These are phyloP conservation scores for Euphrasia arctica DNA, from an alignment of 305 asterid genomes.

Conservation along the genomic window DNA sequence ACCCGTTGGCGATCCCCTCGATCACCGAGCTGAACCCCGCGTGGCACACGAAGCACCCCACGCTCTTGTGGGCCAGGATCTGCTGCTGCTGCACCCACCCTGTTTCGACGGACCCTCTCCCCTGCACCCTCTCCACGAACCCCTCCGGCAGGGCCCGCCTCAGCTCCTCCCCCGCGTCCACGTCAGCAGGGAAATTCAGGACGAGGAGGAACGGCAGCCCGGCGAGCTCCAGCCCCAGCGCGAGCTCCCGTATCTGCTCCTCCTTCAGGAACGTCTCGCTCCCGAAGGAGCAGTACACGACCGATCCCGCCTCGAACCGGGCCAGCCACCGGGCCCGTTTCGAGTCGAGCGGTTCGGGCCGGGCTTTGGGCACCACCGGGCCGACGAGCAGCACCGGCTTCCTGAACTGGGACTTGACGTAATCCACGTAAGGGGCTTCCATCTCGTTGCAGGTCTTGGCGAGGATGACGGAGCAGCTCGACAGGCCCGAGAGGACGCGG, in stretches of 20 bases:
- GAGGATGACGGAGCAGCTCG: slow-evolving; percentile 39
- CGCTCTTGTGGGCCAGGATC: slow-evolving; percentile 43
- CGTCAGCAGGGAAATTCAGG: slow-evolving; percentile 34
- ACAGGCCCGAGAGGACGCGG: slow-evolving; percentile 40
- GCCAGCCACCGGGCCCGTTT: slow-evolving; percentile 39
- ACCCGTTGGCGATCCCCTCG: slow-evolving; percentile 42
- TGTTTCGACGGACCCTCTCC: slow-evolving; percentile 35
- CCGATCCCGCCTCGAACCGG: slow-evolving; percentile 32
- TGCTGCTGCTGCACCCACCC: slow-evolving; percentile 71
- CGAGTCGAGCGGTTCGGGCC: slow-evolving; percentile 28
- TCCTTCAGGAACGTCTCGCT: slow-evolving; percentile 49
- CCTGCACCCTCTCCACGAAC: slow-evolving; percentile 34
- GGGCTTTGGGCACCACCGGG: slow-evolving; percentile 39
- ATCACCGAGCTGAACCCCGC: slow-evolving; percentile 55
- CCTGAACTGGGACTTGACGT: slow-evolving; percentile 39
- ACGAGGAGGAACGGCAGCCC: slow-evolving; percentile 45
- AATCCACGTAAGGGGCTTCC: slow-evolving; percentile 46
- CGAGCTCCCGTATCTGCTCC: slow-evolving; percentile 38
- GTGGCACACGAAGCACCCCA: slow-evolving; percentile 50
- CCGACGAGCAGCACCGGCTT: slow-evolving; percentile 46
- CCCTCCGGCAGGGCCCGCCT: slow-evolving; percentile 46
- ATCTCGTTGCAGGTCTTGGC: slow-evolving; percentile 47
- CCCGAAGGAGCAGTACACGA: slow-evolving; percentile 50
- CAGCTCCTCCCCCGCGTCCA: slow-evolving; percentile 28
- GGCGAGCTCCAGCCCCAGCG: slow-evolving; percentile 47